Evolutionary conservation across 1,139 yeast genomes (phyloP).

Genomic region (Kodamaea plutei): DNA sequence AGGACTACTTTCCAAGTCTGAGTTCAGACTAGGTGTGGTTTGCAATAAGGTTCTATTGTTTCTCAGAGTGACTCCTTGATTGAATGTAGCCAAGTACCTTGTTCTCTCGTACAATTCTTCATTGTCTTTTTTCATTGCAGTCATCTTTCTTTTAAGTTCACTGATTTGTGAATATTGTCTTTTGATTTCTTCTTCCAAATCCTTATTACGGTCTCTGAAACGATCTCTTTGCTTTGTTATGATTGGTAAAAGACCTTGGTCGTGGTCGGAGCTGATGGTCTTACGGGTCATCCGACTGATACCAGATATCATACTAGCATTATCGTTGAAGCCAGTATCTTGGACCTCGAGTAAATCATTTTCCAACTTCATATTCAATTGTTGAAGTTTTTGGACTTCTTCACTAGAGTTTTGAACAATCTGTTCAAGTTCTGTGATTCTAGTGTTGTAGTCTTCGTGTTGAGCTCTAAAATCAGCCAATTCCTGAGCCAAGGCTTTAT

Average conservation of each 20-base stretch:
- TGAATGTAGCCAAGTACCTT: conserved; percentile 63
- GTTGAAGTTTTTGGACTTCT: conserved; percentile 33
- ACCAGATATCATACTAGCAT: conserved; percentile 67
- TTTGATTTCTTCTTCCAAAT: conserved; percentile 77
- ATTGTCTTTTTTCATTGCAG: conserved; percentile 66
- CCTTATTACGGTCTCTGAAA: conserved; percentile 74
- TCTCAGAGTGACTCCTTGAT: conserved; percentile 16
- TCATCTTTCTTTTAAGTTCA: conserved; percentile 64
- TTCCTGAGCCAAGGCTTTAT: conserved; percentile 58
- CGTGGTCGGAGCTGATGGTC: conserved; percentile 17
- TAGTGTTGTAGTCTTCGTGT: conserved; percentile 36
- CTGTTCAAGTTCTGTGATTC: conserved; percentile 38
- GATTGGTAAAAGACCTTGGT: conserved; percentile 69
- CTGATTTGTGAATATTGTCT: conserved; percentile 50
- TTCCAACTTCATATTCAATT: conserved; percentile 61
- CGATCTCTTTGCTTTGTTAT: conserved; percentile 94
- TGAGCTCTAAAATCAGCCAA: conserved; percentile 54
- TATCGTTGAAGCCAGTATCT: conserved; percentile 51
- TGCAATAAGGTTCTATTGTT: conserved; percentile 22
- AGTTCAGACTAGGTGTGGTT: conserved; percentile 29
- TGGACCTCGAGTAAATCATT: conserved; percentile 59
- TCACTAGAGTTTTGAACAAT: conserved; percentile 31
- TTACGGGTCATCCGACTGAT: conserved; percentile 42
- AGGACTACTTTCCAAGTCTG: conserved; percentile 56
- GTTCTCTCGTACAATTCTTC: conserved; percentile 77